Evolutionary conservation across 2,329 filamentous ascomycete genomes (phyloP), one percentile per base, ranked within the genome.

Genomic region (Mycocentrospora acerina): DNA sequence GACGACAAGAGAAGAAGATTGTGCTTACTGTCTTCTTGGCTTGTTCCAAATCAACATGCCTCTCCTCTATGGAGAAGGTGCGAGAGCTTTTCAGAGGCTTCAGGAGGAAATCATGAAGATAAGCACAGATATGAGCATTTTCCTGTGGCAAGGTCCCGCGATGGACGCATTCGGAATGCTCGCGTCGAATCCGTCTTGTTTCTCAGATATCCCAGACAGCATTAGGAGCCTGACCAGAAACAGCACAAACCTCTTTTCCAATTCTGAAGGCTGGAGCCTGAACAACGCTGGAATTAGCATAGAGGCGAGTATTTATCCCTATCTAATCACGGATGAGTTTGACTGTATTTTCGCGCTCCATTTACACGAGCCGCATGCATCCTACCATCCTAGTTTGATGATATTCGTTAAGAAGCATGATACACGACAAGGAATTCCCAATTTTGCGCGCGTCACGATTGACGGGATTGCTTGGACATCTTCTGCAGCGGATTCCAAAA

Each of bases 1-100:
- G 16, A 43, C 40, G 10, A 39, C 50, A 7, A 27, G 42, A 24
- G 24, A 30, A 17, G 58, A 62, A 44, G 58, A 61, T 40, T 35
- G 26, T n/a, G 54, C 56, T 3, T 62, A 62, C 35, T 62, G 39
- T 16, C 44, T 62, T 8, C 33, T 62, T 4, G 58, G 58, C 2
- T 34, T 60, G 13, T 52, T 58, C 28, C 37, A 44, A 27, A 37
- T 62, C 11, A 39, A 46, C 28, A 55, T 62, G 41, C 42, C 50
- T 4, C 35, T 55, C 13, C 29, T 54, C 5, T 62, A 62, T 34
- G 57, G 57, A 14, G 58, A 56, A 40, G 54, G 55, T 3, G n/a
- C 42, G 7, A 45, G 28, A 32, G 50, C 48, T 7, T 53, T 52
- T 32, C 19, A 13, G 7, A 29, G 45, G n/a, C 33, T 53, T 9